Evolutionary conservation across 129 eudicot species (phyloP).

Genomic region (Solidago caesia): DNA sequence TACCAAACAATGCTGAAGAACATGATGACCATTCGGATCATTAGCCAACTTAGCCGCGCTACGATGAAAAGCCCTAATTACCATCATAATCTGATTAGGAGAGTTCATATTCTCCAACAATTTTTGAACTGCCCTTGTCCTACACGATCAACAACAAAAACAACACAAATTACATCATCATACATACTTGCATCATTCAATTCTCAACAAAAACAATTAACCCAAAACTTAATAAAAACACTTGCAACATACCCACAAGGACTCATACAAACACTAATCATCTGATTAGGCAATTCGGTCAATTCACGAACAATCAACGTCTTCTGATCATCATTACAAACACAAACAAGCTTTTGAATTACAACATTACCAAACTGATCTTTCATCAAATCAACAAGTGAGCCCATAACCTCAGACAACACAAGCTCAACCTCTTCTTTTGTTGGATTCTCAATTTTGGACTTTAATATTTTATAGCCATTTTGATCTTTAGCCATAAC

Average conservation of each 20-base stretch:
- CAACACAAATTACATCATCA: constrained; percentile 9
- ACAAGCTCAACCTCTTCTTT: constrained; percentile 49
- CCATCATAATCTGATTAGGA: constrained; percentile 37
- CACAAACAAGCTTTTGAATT: constrained; percentile 51
- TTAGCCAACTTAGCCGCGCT: constrained; percentile 50
- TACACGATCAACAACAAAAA: constrained; percentile 15
- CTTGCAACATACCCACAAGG: constrained; percentile 55
- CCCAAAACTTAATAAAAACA: neutral
- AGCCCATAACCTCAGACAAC: constrained; percentile 41
- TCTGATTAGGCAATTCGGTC: constrained; percentile 34
- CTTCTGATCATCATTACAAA: constrained; percentile 67
- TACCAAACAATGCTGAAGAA: constrained; percentile 50
- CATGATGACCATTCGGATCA: constrained; percentile 67
- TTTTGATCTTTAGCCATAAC: constrained; percentile 47
- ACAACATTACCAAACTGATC: constrained; percentile 52
- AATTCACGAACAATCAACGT: constrained; percentile 40
- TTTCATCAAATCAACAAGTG: constrained; percentile 50
- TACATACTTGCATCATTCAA: constrained; percentile 4
- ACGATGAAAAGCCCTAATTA: constrained; percentile 46
- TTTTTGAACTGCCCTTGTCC: constrained; percentile 51
- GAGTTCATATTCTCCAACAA: constrained; percentile 48
- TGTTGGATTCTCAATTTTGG: constrained; percentile 37
- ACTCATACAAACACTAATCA: constrained; percentile 44
- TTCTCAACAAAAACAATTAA: neutral
- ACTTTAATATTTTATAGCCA: constrained; percentile 39